Evolutionary conservation across 1,284 basidiomycete species (phyloP).

Genomic region (Amylostereum chailletii): DNA sequence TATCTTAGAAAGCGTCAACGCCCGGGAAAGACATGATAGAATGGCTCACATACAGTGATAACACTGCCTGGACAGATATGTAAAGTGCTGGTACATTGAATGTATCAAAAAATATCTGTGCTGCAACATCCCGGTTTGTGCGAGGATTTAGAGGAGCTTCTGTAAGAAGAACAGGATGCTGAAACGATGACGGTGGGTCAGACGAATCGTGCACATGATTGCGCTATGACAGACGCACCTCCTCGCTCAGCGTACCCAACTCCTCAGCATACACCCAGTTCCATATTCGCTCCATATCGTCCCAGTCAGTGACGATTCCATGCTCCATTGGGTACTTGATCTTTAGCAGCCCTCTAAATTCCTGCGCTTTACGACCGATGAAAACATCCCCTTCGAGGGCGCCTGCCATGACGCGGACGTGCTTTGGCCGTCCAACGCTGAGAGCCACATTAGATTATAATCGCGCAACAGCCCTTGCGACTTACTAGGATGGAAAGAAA

Average conservation of each 20-base stretch:
- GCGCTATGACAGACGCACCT: conserved; percentile 46
- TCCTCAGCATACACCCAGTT: conserved; percentile 94
- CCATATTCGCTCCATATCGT: conserved; percentile 99
- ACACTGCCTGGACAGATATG: conserved; percentile 94
- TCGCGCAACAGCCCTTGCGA: conserved; percentile 29
- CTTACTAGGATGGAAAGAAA: conserved; percentile 96
- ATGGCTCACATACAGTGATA: conserved; percentile 69
- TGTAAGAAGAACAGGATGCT: conserved; percentile 95
- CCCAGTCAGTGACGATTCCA: conserved; percentile 93
- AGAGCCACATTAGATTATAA: conserved; percentile 10
- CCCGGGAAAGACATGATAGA: conserved; percentile 1
- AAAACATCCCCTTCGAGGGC: conserved; percentile 89
- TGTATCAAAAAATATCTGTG: conserved; percentile 98
- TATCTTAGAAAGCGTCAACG: conserved; percentile 50
- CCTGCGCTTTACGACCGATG: conserved; percentile 90
- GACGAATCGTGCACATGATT: conserved; percentile 6
- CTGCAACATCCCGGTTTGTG: conserved; percentile 89
- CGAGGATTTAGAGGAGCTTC: conserved; percentile 95
- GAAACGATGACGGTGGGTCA: conserved; percentile 5
- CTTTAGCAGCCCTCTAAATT: conserved; percentile 88
- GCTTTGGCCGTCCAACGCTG: conserved; percentile 93
- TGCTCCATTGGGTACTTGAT: conserved; percentile 99
- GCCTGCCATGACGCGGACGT: conserved; percentile 94
- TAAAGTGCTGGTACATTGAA: conserved; percentile 99
- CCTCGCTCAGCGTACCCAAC: conserved; percentile 88